Evolutionary conservation across 139 green algal species (phyloP).

Genomic region (Nannochloris sp.): DNA sequence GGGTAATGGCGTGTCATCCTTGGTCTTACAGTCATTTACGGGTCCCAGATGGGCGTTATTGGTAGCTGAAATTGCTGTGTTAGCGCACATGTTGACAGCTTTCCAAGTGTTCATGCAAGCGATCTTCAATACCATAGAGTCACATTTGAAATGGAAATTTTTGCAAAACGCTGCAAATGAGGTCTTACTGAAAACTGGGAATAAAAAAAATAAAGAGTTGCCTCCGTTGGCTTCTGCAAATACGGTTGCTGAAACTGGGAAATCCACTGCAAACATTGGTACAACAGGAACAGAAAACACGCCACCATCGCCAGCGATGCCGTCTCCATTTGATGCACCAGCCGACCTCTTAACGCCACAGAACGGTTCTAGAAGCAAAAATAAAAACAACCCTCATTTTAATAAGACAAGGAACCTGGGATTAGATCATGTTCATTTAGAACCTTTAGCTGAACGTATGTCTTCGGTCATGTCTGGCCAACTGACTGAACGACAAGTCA

Average conservation of each 20-base stretch:
- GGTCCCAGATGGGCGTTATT: conserved; percentile 14
- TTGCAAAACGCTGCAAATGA: not conserved
- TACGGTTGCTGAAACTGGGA: not conserved
- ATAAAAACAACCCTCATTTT: not conserved
- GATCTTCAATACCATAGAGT: conserved; percentile 21
- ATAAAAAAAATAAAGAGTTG: no score
- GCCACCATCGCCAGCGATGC: not conserved
- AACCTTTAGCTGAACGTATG: not conserved
- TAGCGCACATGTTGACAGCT: conserved; percentile 34
- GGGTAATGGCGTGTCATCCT: conserved; percentile 21
- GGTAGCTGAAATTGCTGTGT: conserved; percentile 23
- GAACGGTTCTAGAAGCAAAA: not conserved
- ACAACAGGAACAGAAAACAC: not conserved
- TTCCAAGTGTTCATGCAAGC: conserved; percentile 29
- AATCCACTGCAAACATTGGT: not conserved
- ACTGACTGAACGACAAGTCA: not conserved
- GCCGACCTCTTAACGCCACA: not conserved
- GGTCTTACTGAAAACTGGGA: no score
- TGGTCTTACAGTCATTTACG: conserved; percentile 23
- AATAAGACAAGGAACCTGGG: not conserved
- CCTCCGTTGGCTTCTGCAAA: no score
- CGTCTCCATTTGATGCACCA: not conserved
- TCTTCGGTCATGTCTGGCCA: not conserved
- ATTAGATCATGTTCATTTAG: not conserved
- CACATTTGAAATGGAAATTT: not conserved